Percentiles rank a stretch among this genome's conserved stretches.
Conservation (phyloP, 768 basidiomycete genomes). For the Termitomyces sp. region DNA sequence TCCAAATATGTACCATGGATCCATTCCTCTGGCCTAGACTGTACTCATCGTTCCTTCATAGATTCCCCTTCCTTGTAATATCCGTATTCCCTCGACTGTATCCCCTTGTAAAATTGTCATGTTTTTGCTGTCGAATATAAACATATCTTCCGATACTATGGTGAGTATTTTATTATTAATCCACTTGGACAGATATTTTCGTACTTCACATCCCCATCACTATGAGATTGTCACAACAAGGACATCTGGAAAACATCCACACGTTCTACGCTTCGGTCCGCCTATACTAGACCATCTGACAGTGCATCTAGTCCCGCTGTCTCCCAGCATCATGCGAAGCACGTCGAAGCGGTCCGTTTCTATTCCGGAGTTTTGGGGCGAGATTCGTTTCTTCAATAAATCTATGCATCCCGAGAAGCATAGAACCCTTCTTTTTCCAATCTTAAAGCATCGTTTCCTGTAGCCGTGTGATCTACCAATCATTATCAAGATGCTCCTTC, state of each 20-base stretch:
- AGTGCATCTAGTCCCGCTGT: not conserved
- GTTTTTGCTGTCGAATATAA: not conserved
- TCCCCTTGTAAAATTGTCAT: not conserved
- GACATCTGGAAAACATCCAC: not conserved
- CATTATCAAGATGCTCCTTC: slow-evolving; percentile 9
- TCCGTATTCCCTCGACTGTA: not conserved
- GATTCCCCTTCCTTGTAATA: not conserved
- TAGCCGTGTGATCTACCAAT: not conserved
- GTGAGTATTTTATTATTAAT: not conserved
- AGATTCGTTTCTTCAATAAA: not conserved
- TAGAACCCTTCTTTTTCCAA: not conserved
- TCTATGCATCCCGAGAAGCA: not conserved
- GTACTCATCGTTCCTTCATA: slow-evolving; percentile 2
- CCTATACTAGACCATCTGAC: slow-evolving; percentile 10
- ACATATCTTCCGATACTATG: not conserved
- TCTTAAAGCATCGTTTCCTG: not conserved
- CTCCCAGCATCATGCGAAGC: slow-evolving; percentile 4
- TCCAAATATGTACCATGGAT: slow-evolving; percentile 8
- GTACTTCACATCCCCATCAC: not conserved
- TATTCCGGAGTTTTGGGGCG: slow-evolving; percentile 5
- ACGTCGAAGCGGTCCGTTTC: slow-evolving; percentile 10
- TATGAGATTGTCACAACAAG: not conserved
- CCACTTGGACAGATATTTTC: not conserved
- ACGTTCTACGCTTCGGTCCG: slow-evolving; percentile 1
- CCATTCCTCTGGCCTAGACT: not conserved